Percentiles rank a stretch among this genome's conserved stretches.
Conservation (phyloP, 257 asterid genomes). For the Thymus mandschuricus region DNA sequence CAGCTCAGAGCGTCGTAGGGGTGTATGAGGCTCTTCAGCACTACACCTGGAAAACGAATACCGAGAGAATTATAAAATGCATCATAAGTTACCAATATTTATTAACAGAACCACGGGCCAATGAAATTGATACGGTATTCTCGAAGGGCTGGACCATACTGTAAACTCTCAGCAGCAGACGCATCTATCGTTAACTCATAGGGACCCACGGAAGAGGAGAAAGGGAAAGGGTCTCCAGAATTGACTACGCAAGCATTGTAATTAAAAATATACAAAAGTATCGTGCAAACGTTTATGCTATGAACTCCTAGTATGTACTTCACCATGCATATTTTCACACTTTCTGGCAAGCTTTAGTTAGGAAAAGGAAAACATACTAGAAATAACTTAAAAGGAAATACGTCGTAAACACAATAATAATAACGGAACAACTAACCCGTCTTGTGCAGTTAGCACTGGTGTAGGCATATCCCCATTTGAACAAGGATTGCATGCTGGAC, state of each 20-base stretch:
- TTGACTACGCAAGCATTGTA: too few relatives aligned
- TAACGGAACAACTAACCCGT: constrained; percentile 55
- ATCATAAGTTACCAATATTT: too few relatives aligned
- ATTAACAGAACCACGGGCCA: too few relatives aligned
- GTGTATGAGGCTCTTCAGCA: constrained; percentile 85
- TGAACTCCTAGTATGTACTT: not conserved
- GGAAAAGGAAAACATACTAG: not conserved
- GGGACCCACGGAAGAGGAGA: too few relatives aligned
- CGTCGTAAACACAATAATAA: constrained; percentile 8
- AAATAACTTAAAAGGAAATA: not conserved
- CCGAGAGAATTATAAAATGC: too few relatives aligned
- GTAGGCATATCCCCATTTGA: constrained; percentile 42
- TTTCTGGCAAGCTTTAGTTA: not conserved
- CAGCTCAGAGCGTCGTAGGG: constrained; percentile 59
- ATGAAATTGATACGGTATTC: too few relatives aligned
- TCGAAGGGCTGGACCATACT: not conserved
- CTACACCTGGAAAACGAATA: constrained; percentile 45
- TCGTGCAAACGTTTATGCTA: not conserved
- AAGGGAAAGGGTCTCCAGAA: too few relatives aligned
- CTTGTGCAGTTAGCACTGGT: constrained; percentile 39
- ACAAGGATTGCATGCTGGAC: constrained; percentile 81
- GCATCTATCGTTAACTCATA: not conserved
- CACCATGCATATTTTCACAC: not conserved
- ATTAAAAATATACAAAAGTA: not conserved
- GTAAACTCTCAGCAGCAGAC: not conserved